Percentiles rank a stretch among this genome's conserved stretches.
Evolutionary conservation across 306 rosid genomes (phyloP).

Genomic region (Echinosophora koreensis): DNA sequence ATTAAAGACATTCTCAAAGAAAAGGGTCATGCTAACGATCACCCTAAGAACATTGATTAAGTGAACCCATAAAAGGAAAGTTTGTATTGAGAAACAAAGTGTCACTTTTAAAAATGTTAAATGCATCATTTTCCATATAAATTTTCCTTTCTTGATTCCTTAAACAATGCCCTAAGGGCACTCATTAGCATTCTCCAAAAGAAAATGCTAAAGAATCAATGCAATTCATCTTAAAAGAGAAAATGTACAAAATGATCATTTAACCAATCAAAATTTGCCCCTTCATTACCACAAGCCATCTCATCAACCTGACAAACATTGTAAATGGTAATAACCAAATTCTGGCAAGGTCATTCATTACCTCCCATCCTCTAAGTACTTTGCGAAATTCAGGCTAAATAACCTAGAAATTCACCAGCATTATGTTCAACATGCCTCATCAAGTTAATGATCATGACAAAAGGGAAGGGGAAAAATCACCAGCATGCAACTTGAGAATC

Average conservation of each 20-base stretch:
- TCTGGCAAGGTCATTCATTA: background rate
- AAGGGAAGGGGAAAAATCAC: slow-evolving; percentile 26
- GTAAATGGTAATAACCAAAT: slow-evolving; percentile 28
- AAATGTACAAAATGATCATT: slow-evolving; percentile 48
- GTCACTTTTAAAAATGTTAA: too few relatives aligned
- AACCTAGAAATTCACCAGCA: background rate
- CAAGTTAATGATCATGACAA: slow-evolving; percentile 19
- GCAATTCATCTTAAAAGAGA: slow-evolving; percentile 5
- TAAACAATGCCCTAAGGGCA: too few relatives aligned
- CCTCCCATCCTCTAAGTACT: slow-evolving; percentile 9
- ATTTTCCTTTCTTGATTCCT: too few relatives aligned
- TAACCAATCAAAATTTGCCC: slow-evolving; percentile 43
- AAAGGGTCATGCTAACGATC: too few relatives aligned
- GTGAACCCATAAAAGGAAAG: slow-evolving; percentile 23
- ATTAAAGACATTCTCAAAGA: too few relatives aligned
- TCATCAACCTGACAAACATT: slow-evolving; percentile 39
- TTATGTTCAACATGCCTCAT: slow-evolving; percentile 21
- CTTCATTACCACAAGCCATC: slow-evolving; percentile 35
- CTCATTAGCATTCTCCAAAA: too few relatives aligned
- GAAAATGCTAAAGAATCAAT: slow-evolving; percentile 43
- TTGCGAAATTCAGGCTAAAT: slow-evolving; percentile 36
- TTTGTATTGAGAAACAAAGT: too few relatives aligned
- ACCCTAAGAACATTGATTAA: background rate
- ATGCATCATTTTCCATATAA: too few relatives aligned
- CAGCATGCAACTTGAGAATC: slow-evolving; percentile 40